phyloP scores from a whole-genome alignment of 2,329 filamentous ascomycete genomes.

The Dothideomycetes sp. region DNA sequence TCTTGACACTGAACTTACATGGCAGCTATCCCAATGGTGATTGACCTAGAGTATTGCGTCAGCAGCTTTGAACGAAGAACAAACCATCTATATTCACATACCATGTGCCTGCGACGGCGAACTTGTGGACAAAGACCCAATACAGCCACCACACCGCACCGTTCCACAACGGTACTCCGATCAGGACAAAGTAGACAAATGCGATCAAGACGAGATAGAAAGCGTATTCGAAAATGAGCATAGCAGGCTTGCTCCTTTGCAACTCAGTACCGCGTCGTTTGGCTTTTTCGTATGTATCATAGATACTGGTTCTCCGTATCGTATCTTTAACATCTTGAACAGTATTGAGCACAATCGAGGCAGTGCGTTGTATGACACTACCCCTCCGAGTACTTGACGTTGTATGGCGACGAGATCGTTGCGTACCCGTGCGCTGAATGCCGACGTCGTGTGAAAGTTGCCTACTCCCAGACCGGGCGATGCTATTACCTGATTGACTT shows the following conservation, averaged over 20 bases:
- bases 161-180: conserved; percentile 39
- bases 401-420: conserved; percentile 2
- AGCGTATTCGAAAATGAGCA: conserved; percentile 31
- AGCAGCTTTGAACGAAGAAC: neutral
- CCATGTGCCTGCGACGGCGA: conserved; percentile 33
- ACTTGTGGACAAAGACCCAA: conserved; percentile 32
- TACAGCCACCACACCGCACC: conserved; percentile 38
- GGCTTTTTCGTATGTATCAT: conserved; percentile 19
- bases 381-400: neutral
- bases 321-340: neutral
- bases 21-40: conserved; percentile 30
- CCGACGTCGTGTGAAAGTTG: neutral
- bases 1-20: neutral
- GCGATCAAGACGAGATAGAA: conserved; percentile 30
- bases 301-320: conserved; percentile 14
- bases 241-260: conserved; percentile 25
- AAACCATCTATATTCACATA: neutral
- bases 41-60: conserved; percentile 19
- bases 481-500: neutral
- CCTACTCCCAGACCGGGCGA: neutral
- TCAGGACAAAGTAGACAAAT: conserved; percentile 39
- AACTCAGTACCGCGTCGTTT: conserved; percentile 16
- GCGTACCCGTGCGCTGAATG: neutral
- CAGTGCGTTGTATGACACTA: conserved; percentile 5
- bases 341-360: conserved; percentile 4